Base-by-base conservation (phyloP, 2,329 filamentous ascomycete genomes). In the Atkinsonella texensis region DNA sequence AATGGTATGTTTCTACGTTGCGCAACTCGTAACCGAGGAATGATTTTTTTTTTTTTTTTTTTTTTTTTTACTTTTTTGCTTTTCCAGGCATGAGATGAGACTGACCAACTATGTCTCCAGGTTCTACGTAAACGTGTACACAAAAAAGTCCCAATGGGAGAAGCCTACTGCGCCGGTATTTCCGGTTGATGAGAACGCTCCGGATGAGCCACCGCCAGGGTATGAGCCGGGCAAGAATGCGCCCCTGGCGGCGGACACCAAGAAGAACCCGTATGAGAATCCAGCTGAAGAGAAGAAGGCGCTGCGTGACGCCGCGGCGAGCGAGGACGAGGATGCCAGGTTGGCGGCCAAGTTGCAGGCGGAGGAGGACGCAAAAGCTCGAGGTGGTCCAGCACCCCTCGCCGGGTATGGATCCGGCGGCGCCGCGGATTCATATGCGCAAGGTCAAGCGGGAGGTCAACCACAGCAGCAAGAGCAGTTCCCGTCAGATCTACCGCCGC, bases 91-190 rank as follows among this genome's bases (percentile, higher is more conserved):
- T 41, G 39, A 3, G 13, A 41, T n/a, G 15, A 18, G 15, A 28
- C 28, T 28, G 28, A 38, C 35, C 15, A 43, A 13, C 11, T 11
- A 4, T 23, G 11, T 23, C 32, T 56, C 15, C 50, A 89, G 85
- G 84, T 95, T 93, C 78, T 96, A 87, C 71, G 86, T 95, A 54
- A 93, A 96, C 71, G 80, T 86, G 55, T 80, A 83, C 68, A 95
- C 89, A 57, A 93, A 93, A 62, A 77, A 85, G 64, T 95, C 90
- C 5, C 86, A 91, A 76, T 96, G 90, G 90, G 86, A 95, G 4
- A 84, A 81, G 59, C 89, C 89, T 17, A 87, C 82, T 39, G 76
- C 76, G 50, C 83, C 86, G 43, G 81, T 81, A 49, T 77, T 79
- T 57, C 74, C 77, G 15, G 68, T 75, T 8, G 67, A 64, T 31